Conservation (phyloP, 2,329 filamentous ascomycete species). For the Ceratocystis cubensis region DNA sequence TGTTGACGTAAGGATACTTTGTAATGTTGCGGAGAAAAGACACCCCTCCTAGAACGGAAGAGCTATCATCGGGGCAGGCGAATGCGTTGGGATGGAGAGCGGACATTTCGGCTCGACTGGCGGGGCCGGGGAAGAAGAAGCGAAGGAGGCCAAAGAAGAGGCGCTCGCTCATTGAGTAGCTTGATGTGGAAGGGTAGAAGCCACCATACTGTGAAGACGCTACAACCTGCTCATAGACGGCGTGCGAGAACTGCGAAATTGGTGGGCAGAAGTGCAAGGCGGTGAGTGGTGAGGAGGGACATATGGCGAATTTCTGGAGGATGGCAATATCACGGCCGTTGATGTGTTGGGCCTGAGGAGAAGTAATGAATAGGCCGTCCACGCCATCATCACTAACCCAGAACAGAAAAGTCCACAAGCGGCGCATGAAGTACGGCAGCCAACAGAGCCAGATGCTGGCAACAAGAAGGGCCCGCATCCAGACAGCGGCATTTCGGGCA, state of each 20-base stretch:
- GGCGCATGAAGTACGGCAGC: conserved; percentile 81
- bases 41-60: conserved; percentile 45
- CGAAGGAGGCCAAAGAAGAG: conserved; percentile 11
- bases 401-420: conserved; percentile 86
- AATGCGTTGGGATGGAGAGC: conserved; percentile 6
- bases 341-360: conserved; percentile 9
- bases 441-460: conserved; percentile 76
- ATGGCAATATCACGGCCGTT: conserved; percentile 14
- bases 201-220: conserved; percentile 6
- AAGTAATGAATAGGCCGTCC: conserved; percentile 25
- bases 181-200: neutral
- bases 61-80: conserved; percentile 23
- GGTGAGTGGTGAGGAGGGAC: conserved; percentile 26
- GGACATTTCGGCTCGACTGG: conserved; percentile 10
- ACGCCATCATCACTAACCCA: conserved; percentile 78
- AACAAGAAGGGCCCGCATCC: conserved; percentile 67
- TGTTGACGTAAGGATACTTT: conserved; percentile 58
- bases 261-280: conserved; percentile 9
- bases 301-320: conserved; percentile 23
- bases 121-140: conserved; percentile 9
- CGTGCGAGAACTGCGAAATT: conserved; percentile 15
- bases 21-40: conserved; percentile 50
- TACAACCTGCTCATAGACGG: conserved; percentile 16
- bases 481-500: conserved; percentile 58
- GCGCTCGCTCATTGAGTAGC: conserved; percentile 3